Conservation (phyloP, 2,329 filamentous ascomycete species). For the Curvularia spicifera region DNA sequence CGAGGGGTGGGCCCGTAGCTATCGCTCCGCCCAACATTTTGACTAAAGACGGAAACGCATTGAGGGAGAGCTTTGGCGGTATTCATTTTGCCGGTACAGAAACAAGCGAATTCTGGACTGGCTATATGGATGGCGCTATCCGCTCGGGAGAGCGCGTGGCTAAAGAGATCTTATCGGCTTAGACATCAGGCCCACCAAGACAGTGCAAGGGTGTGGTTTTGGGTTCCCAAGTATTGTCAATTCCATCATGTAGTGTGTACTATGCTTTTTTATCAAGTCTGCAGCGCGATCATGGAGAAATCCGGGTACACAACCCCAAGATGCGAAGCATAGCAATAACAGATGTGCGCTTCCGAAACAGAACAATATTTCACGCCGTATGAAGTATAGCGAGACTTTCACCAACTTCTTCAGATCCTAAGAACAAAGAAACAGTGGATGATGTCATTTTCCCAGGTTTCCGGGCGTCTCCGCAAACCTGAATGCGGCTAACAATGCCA, state of each 20-base stretch:
- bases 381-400: background rate
- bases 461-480: background rate
- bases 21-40: constrained; percentile 25
- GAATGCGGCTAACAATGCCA: background rate
- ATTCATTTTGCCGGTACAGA: constrained; percentile 64
- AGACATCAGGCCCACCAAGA: background rate
- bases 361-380: background rate
- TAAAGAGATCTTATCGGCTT: constrained; percentile 47
- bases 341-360: background rate
- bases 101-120: constrained; percentile 60
- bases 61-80: constrained; percentile 40
- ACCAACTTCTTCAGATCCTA: background rate
- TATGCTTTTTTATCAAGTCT: background rate
- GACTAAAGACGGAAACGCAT: constrained; percentile 17
- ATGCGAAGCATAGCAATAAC: background rate
- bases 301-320: background rate
- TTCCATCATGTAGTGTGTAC: background rate
- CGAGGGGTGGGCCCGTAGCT: constrained; percentile 26
- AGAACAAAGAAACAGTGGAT: background rate
- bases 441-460: background rate
- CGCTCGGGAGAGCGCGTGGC: constrained; percentile 58
- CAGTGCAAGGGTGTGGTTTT: background rate
- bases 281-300: background rate
- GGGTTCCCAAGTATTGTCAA: background rate
- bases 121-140: constrained; percentile 66